Conservation (phyloP, 176 grass and related monocot genomes). For the Poa annua region DNA sequence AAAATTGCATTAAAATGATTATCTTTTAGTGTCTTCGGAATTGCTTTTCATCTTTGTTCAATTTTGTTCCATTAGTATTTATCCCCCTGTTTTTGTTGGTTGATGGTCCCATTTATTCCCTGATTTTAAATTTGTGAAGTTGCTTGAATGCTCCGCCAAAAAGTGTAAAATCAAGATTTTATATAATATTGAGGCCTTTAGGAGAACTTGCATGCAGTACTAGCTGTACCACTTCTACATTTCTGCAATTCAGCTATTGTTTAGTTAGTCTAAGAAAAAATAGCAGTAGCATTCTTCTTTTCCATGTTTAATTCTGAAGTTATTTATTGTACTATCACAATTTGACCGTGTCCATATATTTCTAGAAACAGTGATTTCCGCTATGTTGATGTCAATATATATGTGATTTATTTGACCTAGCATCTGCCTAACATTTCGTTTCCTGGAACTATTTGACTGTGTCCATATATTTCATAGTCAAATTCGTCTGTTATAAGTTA, state of each 20-base stretch:
- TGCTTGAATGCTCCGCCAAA: not conserved
- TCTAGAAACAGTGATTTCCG: not conserved
- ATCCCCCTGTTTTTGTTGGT: not conserved
- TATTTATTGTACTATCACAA: not conserved
- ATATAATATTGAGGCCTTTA: not conserved
- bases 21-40: not conserved
- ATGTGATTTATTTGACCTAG: constrained; percentile 23
- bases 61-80: not conserved
- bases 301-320: not conserved
- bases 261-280: not conserved
- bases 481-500: constrained; percentile 10
- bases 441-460: constrained; percentile 15
- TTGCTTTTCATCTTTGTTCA: not conserved
- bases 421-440: not conserved
- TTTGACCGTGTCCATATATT: too few relatives aligned
- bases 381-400: not conserved
- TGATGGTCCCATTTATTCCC: not conserved
- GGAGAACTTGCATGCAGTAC: not conserved
- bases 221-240: not conserved
- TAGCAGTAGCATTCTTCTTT: not conserved
- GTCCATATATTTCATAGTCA: constrained; percentile 17
- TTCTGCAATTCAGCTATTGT: constrained; percentile 3
- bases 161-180: not conserved
- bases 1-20: not conserved
- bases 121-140: constrained; percentile 11